A percentile compares a stretch with the other conserved stretches of the same genome.
Conservation (phyloP, 2,329 filamentous ascomycete species). For the Calonectria honghensis region DNA sequence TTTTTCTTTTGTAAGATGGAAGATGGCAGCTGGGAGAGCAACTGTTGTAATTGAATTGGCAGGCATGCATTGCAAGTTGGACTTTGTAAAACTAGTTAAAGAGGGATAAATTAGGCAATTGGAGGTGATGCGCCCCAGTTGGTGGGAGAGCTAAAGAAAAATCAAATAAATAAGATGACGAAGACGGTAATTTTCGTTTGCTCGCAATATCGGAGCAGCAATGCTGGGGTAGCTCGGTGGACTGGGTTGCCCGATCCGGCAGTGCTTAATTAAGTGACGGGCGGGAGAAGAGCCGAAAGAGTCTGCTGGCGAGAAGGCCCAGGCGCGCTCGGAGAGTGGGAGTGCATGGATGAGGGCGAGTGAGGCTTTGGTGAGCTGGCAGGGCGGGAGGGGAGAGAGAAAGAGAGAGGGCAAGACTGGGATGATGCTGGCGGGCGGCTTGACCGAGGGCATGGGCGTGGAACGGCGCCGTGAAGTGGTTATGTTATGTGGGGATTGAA, state of each 20-base stretch:
- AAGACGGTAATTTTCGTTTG: slow-evolving; percentile 25
- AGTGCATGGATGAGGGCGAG: slow-evolving; percentile 44
- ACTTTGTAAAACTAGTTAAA: slow-evolving; percentile 48
- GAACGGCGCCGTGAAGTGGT: slow-evolving; percentile 54
- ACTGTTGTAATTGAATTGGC: slow-evolving; percentile 48
- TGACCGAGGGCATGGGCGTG: slow-evolving; percentile 58
- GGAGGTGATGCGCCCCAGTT: slow-evolving; percentile 20
- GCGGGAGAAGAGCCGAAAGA: slow-evolving; percentile 39
- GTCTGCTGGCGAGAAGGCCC: slow-evolving; percentile 38
- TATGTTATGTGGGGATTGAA: slow-evolving; percentile 54
- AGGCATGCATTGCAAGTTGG: slow-evolving; percentile 39
- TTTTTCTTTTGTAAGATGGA: slow-evolving; percentile 36
- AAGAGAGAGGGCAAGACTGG: slow-evolving; percentile 9
- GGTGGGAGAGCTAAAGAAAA: background rate
- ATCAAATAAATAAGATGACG: slow-evolving; percentile 12
- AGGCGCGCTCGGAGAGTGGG: slow-evolving; percentile 41
- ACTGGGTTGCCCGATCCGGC: slow-evolving; percentile 45
- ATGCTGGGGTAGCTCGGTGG: slow-evolving; percentile 34
- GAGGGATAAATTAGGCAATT: slow-evolving; percentile 40
- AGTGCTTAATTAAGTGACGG: slow-evolving; percentile 33
- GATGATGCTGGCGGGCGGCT: slow-evolving; percentile 48
- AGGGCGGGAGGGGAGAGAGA: slow-evolving; percentile 29
- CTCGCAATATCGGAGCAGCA: slow-evolving; percentile 6
- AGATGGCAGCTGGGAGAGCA: slow-evolving; percentile 33
- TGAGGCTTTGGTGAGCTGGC: slow-evolving; percentile 43